phyloP scores from a whole-genome alignment of 208 protist genomes.

The Naegleria fowleri region DNA sequence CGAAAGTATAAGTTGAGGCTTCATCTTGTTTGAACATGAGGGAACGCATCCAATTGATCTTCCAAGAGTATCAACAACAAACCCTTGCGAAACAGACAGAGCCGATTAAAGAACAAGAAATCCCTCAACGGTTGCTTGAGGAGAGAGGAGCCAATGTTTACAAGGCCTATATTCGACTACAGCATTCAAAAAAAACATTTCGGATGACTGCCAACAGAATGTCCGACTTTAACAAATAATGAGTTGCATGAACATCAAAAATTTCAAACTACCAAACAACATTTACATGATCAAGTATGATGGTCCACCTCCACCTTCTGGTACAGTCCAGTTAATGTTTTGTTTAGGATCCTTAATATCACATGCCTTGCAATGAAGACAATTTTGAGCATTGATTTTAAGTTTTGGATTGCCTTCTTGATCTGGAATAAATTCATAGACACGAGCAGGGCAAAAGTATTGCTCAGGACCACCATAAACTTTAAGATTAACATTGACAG shows the following conservation, averaged over 20 bases:
- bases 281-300: slow-evolving; percentile 21
- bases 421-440: slow-evolving; percentile 82
- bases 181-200: too few species aligned
- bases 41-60: background rate
- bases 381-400: slow-evolving; percentile 96
- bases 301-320: slow-evolving; percentile 69
- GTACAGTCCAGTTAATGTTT: slow-evolving; percentile 93
- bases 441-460: slow-evolving; percentile 90
- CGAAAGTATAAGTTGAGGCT: background rate
- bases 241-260: background rate
- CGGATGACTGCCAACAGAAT: too few species aligned
- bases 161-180: too few species aligned
- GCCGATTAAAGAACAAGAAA: too few species aligned
- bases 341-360: slow-evolving; percentile 95
- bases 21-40: background rate
- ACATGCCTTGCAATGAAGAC: slow-evolving; percentile 97
- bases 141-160: too few species aligned
- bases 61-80: background rate
- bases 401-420: slow-evolving; percentile 58
- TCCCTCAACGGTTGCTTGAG: too few species aligned
- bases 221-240: too few species aligned
- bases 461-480: slow-evolving; percentile 80
- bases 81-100: too few species aligned
- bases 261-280: background rate
- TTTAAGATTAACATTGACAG: slow-evolving; percentile 72